Evolutionary conservation across 768 basidiomycete species (phyloP).

Genomic region (Mycena metata): DNA sequence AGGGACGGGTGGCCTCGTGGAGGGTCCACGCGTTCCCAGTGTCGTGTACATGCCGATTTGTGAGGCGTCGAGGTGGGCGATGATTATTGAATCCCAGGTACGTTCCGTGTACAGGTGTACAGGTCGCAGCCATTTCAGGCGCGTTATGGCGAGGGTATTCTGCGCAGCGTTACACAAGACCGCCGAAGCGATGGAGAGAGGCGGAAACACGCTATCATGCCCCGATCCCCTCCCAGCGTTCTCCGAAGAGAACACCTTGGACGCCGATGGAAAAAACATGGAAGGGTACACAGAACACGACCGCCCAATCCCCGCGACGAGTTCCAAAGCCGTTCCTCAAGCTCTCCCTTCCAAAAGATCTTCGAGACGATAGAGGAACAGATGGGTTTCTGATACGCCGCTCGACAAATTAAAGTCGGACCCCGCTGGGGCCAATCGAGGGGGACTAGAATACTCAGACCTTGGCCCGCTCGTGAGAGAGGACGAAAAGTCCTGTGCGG

Average conservation of each 20-base stretch:
- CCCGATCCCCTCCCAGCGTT: conserved; percentile 34
- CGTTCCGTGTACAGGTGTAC: conserved; percentile 7
- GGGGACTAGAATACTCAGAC: conserved; percentile 82
- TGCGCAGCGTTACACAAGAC: conserved; percentile 25
- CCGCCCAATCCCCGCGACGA: conserved; percentile 71
- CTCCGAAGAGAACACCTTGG: conserved; percentile 36
- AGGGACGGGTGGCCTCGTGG: conserved; percentile 33
- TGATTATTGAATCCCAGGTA: conserved; percentile 10
- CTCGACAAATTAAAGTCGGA: conserved; percentile 68
- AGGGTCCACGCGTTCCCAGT: conserved; percentile 29
- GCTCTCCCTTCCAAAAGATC: conserved; percentile 57
- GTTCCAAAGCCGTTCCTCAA: conserved; percentile 62
- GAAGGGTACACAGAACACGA: conserved; percentile 23
- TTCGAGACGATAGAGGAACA: conserved; percentile 52
- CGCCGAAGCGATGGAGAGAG: conserved; percentile 30
- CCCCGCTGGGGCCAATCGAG: conserved; percentile 74
- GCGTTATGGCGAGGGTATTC: neutral
- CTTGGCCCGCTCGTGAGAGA: conserved; percentile 82
- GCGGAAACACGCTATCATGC: conserved; percentile 12
- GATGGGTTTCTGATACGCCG: conserved; percentile 78
- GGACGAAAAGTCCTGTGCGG: conserved; percentile 59
- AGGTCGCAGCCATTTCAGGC: conserved; percentile 30
- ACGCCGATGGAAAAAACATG: conserved; percentile 39
- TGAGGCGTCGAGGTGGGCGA: conserved; percentile 30
- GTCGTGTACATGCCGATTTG: conserved; percentile 33